phyloP scores from a whole-genome alignment of 2,329 filamentous ascomycete genomes.

The Podosphaera aphanis region DNA sequence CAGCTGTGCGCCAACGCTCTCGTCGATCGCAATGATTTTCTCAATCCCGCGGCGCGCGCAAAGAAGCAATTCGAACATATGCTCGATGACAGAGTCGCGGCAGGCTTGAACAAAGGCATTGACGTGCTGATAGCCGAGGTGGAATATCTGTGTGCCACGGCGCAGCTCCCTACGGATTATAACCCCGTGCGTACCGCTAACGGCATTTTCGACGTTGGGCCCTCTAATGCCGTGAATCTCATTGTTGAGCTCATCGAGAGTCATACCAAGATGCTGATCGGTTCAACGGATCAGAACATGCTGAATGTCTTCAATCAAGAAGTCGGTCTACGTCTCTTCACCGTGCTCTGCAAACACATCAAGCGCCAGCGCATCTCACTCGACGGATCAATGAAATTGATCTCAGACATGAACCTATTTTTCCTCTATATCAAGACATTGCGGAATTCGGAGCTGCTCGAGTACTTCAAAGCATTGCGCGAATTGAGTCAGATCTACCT shows the following conservation, averaged over 20 bases:
- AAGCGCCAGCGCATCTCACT: slow-evolving; percentile 87
- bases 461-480: slow-evolving; percentile 77
- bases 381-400: slow-evolving; percentile 72
- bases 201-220: slow-evolving; percentile 34
- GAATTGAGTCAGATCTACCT: slow-evolving; percentile 91
- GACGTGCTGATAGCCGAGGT: slow-evolving; percentile 97
- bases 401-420: slow-evolving; percentile 92
- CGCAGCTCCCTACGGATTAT: slow-evolving; percentile 69
- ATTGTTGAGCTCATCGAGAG: slow-evolving; percentile 69
- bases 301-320: slow-evolving; percentile 97
- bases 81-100: slow-evolving; percentile 88
- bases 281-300: slow-evolving; percentile 93
- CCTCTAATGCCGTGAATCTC: slow-evolving; percentile 54
- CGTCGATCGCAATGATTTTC: slow-evolving; percentile 78
- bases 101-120: slow-evolving; percentile 89
- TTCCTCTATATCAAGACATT: slow-evolving; percentile 63
- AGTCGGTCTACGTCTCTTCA: slow-evolving; percentile 79
- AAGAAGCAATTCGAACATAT: slow-evolving; percentile 99
- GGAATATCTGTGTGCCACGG: slow-evolving; percentile 79
- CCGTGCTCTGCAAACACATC: slow-evolving; percentile 83
- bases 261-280: slow-evolving; percentile 79
- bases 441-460: slow-evolving; percentile 58
- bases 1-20: slow-evolving; percentile 67
- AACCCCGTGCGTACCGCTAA: slow-evolving; percentile 37
- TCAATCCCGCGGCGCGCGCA: slow-evolving; percentile 73